A percentile compares a stretch with the other conserved stretches of the same genome.
Conservation (phyloP, 768 basidiomycete genomes). For the Rhodosporidiobolus odoratus region DNA sequence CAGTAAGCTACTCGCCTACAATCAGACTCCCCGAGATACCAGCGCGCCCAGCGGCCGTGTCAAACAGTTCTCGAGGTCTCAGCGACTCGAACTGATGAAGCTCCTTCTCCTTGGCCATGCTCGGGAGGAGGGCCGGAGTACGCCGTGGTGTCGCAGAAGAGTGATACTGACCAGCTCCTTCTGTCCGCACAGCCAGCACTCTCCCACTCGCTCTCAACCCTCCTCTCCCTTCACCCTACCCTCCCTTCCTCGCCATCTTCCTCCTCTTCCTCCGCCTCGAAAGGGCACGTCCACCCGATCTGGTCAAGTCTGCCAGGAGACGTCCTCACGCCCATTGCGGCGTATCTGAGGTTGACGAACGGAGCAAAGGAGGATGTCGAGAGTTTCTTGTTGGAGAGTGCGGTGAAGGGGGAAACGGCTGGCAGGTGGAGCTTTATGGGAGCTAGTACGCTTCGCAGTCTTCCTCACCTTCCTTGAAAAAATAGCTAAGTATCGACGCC, state of each 20-base stretch:
- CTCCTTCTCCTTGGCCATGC: too few species aligned
- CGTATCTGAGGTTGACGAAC: constrained; percentile 86
- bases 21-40: too few species aligned
- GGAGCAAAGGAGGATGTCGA: constrained; percentile 48
- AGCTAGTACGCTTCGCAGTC: constrained; percentile 58
- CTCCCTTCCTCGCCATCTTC: constrained; percentile 27
- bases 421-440: constrained; percentile 96
- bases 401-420: constrained; percentile 80
- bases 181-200: constrained; percentile 15
- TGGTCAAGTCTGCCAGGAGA: constrained; percentile 91
- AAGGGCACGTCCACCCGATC: constrained; percentile 89
- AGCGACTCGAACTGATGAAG: too few species aligned
- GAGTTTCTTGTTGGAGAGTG: constrained; percentile 90
- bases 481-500: not conserved
- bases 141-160: too few species aligned
- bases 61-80: too few species aligned
- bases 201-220: constrained; percentile 30
- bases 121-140: too few species aligned
- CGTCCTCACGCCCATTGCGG: constrained; percentile 92
- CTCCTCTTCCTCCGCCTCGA: not conserved
- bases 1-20: too few species aligned
- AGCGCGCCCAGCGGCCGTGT: too few species aligned
- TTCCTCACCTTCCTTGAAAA: not conserved
- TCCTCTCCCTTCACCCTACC: constrained; percentile 11
- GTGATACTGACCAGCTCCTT: not conserved